Percentiles rank a stretch among this genome's conserved stretches.
Conservation (phyloP, 345 rosid species). For the Bruguiera gymnorhiza region DNA sequence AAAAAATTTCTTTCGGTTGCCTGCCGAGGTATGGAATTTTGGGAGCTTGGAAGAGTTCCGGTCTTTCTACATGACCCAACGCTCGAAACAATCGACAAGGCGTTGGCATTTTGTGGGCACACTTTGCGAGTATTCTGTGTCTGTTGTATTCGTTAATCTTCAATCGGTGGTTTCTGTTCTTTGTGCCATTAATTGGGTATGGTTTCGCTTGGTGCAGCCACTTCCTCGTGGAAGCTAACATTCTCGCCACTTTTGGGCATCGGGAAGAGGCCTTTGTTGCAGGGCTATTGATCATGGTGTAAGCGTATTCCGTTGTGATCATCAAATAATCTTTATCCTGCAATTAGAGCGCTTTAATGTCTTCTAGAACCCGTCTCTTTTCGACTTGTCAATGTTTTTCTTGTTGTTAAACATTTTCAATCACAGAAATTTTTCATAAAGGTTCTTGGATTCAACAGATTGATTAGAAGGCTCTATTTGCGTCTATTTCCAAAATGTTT, state of each 20-base stretch:
- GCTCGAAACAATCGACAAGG: constrained; percentile 82
- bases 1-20: not conserved
- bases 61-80: constrained; percentile 84
- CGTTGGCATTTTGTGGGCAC: constrained; percentile 86
- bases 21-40: constrained; percentile 66
- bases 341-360: not conserved
- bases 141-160: constrained; percentile 52
- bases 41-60: constrained; percentile 91
- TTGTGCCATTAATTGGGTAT: constrained; percentile 72
- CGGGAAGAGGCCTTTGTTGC: constrained; percentile 82
- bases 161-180: constrained; percentile 52
- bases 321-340: not conserved
- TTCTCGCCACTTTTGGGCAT: constrained; percentile 79
- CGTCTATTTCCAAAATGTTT: no score
- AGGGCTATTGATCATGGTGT: constrained; percentile 40
- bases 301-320: not conserved
- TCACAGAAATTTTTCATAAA: not conserved
- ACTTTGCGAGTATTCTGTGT: constrained; percentile 39
- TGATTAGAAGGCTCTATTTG: not conserved
- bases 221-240: constrained; percentile 87
- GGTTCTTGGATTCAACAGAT: not conserved
- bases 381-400: not conserved
- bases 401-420: not conserved
- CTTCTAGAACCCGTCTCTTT: not conserved
- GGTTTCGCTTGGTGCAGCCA: constrained; percentile 95